Evolutionary conservation across 345 rosid genomes (phyloP).

Genomic region (Chamaenerion angustifolium): DNA sequence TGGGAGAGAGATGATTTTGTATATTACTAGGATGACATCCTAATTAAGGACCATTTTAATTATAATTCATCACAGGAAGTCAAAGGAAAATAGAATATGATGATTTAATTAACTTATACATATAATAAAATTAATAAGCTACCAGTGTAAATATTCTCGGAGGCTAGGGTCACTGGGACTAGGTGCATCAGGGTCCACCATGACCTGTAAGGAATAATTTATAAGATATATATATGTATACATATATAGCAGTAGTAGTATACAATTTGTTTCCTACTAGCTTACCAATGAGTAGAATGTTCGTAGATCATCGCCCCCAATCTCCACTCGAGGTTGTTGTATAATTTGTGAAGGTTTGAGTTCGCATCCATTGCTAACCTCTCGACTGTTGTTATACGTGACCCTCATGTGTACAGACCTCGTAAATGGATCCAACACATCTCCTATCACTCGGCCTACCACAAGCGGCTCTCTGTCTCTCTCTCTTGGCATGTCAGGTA

Average conservation of each 20-base stretch:
- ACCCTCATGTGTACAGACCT: conserved; percentile 32
- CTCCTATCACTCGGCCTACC: conserved; percentile 58
- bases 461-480: conserved; percentile 39
- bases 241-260: too few relatives aligned
- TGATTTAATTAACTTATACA: too few relatives aligned
- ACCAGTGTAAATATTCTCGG: conserved; percentile 60
- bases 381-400: conserved; percentile 15
- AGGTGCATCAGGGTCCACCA: conserved; percentile 76
- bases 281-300: conserved; percentile 60
- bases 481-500: conserved; percentile 26
- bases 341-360: conserved; percentile 46
- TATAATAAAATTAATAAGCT: too few relatives aligned
- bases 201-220: conserved; percentile 19
- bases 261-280: too few relatives aligned
- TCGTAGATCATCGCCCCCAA: conserved; percentile 55
- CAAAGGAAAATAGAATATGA: too few relatives aligned
- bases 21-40: too few relatives aligned
- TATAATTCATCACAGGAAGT: too few relatives aligned
- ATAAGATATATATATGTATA: too few relatives aligned
- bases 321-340: conserved; percentile 38
- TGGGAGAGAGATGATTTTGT: too few relatives aligned
- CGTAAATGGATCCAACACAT: conserved; percentile 45
- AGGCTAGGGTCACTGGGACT: conserved; percentile 55
- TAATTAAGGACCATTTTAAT: too few relatives aligned
- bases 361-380: conserved; percentile 40